Evolutionary conservation across 2,329 filamentous ascomycete species (phyloP).

Genomic region (Aphanoascus verrucosus): DNA sequence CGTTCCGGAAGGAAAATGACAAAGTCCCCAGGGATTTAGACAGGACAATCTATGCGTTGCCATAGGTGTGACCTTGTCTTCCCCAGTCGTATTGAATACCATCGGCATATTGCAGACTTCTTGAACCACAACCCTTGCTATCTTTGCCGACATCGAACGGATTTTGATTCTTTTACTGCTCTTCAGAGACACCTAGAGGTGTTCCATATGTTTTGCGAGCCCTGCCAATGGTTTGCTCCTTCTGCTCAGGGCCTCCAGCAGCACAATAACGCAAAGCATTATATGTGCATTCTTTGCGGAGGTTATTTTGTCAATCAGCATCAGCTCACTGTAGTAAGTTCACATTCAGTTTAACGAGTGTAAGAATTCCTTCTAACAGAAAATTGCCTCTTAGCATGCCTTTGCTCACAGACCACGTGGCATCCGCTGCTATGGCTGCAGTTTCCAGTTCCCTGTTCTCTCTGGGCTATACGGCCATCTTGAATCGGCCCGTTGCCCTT

Average conservation of each 20-base stretch:
- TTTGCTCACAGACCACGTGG: conserved; percentile 16
- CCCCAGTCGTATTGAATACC: conserved; percentile 2
- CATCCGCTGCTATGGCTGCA: conserved; percentile 17
- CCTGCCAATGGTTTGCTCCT: conserved; percentile 18
- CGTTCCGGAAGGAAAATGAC: not conserved
- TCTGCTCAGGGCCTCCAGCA: conserved; percentile 15
- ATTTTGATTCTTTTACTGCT: conserved; percentile 16
- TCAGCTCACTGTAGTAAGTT: conserved; percentile 17
- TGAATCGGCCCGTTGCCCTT: conserved; percentile 18
- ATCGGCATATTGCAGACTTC: conserved; percentile 6
- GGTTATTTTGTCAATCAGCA: conserved; percentile 17
- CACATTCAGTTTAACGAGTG: not conserved
- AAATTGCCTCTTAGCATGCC: conserved; percentile 9
- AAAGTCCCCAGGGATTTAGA: not conserved
- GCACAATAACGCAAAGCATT: conserved; percentile 17
- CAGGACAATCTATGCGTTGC: not conserved
- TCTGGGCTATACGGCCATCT: conserved; percentile 20
- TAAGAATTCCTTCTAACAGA: not conserved
- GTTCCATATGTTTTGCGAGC: conserved; percentile 17
- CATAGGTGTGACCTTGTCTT: conserved; percentile 7
- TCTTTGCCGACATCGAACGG: conserved; percentile 10
- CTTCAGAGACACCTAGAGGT: conserved; percentile 17
- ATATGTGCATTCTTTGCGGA: conserved; percentile 17
- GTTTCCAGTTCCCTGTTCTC: conserved; percentile 14
- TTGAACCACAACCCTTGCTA: conserved; percentile 14